Conservation (phyloP, 495 filamentous ascomycete genomes). For the Xylaria acuta region DNA sequence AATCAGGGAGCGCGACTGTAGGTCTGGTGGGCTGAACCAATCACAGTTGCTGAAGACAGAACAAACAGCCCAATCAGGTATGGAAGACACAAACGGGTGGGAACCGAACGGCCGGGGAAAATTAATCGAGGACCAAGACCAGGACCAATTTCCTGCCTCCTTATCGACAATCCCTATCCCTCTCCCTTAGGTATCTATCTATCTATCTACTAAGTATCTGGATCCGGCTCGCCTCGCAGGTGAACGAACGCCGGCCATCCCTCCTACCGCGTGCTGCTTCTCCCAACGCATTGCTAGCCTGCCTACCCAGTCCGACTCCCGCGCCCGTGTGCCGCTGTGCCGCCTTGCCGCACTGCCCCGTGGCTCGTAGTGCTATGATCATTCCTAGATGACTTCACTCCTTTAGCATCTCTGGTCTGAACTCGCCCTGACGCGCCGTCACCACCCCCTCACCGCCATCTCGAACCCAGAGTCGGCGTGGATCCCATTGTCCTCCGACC, state of each 20-base stretch:
- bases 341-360: constrained; percentile 3
- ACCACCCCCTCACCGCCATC: background rate
- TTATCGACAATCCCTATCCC: constrained; percentile 11
- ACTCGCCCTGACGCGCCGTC: background rate
- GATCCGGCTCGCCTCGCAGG: too few species aligned
- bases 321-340: constrained; percentile 20
- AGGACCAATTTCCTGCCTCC: constrained; percentile 27
- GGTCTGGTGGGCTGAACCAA: background rate
- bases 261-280: constrained; percentile 15
- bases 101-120: constrained; percentile 17
- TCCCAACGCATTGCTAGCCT: constrained; percentile 13
- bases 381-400: constrained; percentile 41
- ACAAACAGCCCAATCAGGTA: constrained; percentile 11
- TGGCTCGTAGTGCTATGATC: constrained; percentile 25
- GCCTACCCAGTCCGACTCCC: background rate
- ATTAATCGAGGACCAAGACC: background rate
- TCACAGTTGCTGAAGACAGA: background rate
- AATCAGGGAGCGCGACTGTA: background rate
- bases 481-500: background rate
- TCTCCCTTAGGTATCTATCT: background rate
- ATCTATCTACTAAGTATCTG: background rate
- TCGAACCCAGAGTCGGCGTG: constrained; percentile 7
- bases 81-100: background rate
- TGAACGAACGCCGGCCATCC: background rate
- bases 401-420: constrained; percentile 39